A percentile compares a stretch with the other conserved stretches of the same genome.
phyloP scores from a whole-genome alignment of 768 basidiomycete genomes.

The Lactifluus hygrophoroides region DNA sequence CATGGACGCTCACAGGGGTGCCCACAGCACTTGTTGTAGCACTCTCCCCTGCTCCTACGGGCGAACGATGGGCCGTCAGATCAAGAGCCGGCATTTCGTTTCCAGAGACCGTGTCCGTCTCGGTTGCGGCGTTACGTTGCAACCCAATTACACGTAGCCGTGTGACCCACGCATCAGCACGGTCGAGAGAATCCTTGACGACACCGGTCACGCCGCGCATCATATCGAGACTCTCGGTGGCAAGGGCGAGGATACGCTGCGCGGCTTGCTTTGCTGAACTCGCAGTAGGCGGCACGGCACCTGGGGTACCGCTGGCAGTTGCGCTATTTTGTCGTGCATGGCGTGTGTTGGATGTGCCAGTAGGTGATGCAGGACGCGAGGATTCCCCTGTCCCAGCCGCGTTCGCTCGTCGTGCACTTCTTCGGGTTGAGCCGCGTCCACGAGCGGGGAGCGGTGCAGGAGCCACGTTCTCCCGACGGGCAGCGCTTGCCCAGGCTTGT shows the following conservation, averaged over 20 bases:
- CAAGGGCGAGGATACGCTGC: conserved; percentile 71
- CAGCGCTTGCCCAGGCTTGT: conserved; percentile 62
- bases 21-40: conserved; percentile 13
- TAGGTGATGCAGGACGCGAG: conserved; percentile 28
- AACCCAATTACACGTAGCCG: conserved; percentile 70
- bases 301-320: conserved; percentile 20
- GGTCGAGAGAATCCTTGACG: conserved; percentile 78
- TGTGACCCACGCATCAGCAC: conserved; percentile 88
- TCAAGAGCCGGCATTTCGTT: conserved; percentile 8
- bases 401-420: conserved; percentile 16
- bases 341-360: conserved; percentile 10
- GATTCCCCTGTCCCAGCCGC: conserved; percentile 17
- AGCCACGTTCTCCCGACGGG: conserved; percentile 18
- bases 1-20: conserved; percentile 7
- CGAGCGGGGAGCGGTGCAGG: conserved; percentile 20
- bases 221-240: conserved; percentile 91
- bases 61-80: conserved; percentile 11
- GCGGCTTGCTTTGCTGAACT: conserved; percentile 65
- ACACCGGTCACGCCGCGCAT: conserved; percentile 82
- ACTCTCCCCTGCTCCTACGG: conserved; percentile 9
- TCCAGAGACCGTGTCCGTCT: background rate
- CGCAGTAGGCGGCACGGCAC: conserved; percentile 30
- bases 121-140: conserved; percentile 38
- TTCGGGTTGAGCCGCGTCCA: conserved; percentile 17
- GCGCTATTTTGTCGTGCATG: conserved; percentile 24